Base-by-base conservation (phyloP, 2,329 filamentous ascomycete genomes). In the Chaetomium sp. region DNA sequence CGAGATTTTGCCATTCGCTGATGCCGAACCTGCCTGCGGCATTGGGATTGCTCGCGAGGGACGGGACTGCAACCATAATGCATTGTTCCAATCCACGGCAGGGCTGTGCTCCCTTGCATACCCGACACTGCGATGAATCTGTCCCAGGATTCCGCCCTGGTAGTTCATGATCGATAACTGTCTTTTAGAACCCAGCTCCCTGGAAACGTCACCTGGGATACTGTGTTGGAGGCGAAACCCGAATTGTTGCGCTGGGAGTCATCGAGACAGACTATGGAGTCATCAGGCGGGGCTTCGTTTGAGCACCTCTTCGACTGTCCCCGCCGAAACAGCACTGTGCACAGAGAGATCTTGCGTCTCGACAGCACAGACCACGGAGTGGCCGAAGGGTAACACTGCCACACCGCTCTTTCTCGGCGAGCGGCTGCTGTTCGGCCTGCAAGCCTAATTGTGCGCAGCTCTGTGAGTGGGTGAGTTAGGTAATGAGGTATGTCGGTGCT, bases 331-430 rank as follows among this genome's bases (percentile, higher is more conserved):
- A 38, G n/a, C 56, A 63, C 42, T 57, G 60, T 57, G 60, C 38
- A 55, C 54, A 35, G n/a, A 61, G 33, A 54, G 23, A 23, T 16
- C 16, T 42, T n/a, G 31, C 13, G 53, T 21, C 21, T 16, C n/a
- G 2, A 12, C 5, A 53, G 62, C 62, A 55, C 62, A 47, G 38
- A 19, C 50, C 56, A 59, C 62, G 56, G 50, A 33, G 38, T 55
- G 62, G n/a, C 49, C 56, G 38, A 55, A 60, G 35, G 27, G 25
- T 38, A 50, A 64, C 56, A 64, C 62, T 60, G 50, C 57, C 57
- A 60, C 62, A 64, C 62, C 62, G 62, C 62, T 64, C 62, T 64
- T 63, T 60, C 13, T 33, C 55, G 47, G 42, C n/a, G n/a, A 38
- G 54, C 54, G n/a, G 31, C 25, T 29, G 13, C 45, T 42, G 53